Evolutionary conservation across 106 monocot species (phyloP).

Genomic region (Cymbidium sinense): DNA sequence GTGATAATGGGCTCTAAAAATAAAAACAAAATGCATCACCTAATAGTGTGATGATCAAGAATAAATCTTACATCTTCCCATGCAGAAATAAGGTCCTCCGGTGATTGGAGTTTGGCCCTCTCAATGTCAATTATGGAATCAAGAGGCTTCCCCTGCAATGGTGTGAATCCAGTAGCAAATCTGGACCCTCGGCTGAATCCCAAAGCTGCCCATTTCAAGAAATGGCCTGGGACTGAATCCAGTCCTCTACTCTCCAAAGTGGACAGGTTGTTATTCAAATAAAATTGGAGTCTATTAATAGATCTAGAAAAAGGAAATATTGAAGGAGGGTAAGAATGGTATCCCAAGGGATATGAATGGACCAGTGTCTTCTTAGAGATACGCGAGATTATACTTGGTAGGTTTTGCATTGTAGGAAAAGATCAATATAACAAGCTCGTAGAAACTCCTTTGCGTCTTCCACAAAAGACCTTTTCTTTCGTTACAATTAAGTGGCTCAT

Average conservation of each 20-base stretch:
- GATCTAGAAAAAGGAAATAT: background rate
- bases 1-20: background rate
- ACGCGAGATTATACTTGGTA: background rate
- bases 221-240: conserved; percentile 3
- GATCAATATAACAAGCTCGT: background rate
- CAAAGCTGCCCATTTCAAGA: conserved; percentile 23
- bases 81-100: conserved; percentile 67
- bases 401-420: conserved; percentile 7
- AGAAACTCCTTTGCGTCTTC: background rate
- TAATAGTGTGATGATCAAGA: background rate
- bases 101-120: conserved; percentile 31
- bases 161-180: conserved; percentile 82
- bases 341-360: background rate
- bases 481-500: no score
- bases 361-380: background rate
- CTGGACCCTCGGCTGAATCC: conserved; percentile 37
- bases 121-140: conserved; percentile 76
- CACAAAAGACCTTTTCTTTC: background rate
- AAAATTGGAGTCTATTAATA: background rate
- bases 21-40: background rate
- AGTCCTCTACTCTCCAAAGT: background rate
- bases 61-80: conserved; percentile 74
- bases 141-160: conserved; percentile 66
- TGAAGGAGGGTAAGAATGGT: background rate
- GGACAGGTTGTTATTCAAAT: background rate